Conservation (phyloP, 768 basidiomycete species). For the Pleurotus sapidus region DNA sequence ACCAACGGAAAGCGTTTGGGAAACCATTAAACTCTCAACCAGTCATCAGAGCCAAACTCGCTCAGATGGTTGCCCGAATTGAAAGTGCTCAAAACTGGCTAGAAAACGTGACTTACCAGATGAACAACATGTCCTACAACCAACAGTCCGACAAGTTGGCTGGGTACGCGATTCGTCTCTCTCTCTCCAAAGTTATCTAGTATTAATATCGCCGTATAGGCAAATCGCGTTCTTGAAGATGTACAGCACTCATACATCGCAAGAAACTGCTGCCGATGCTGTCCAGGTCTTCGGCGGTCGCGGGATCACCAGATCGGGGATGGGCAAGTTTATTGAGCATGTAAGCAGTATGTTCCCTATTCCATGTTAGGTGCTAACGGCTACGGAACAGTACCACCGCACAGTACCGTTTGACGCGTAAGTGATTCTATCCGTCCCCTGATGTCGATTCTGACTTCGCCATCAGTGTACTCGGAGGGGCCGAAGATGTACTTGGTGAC, state of each 20-base stretch:
- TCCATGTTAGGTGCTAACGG: neutral
- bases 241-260: slow-evolving; percentile 70
- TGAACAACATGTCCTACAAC: slow-evolving; percentile 82
- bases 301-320: slow-evolving; percentile 76
- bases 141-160: slow-evolving; percentile 73
- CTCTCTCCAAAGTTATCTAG: neutral
- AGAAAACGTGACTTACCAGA: slow-evolving; percentile 84
- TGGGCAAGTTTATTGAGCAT: slow-evolving; percentile 39
- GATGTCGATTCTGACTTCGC: neutral
- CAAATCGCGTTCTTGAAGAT: slow-evolving; percentile 83
- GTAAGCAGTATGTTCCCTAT: slow-evolving; percentile 10
- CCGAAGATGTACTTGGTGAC: slow-evolving; percentile 58
- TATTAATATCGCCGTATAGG: slow-evolving; percentile 15
- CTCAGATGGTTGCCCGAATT: slow-evolving; percentile 75
- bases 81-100: slow-evolving; percentile 77
- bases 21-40: slow-evolving; percentile 66
- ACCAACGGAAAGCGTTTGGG: slow-evolving; percentile 78
- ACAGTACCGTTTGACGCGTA: slow-evolving; percentile 22
- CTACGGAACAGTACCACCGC: slow-evolving; percentile 17
- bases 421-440: slow-evolving; percentile 11
- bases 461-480: slow-evolving; percentile 22
- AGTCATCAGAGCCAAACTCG: slow-evolving; percentile 76
- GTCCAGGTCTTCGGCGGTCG: slow-evolving; percentile 73
- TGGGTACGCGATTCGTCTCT: slow-evolving; percentile 40
- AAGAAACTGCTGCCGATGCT: slow-evolving; percentile 80